phyloP scores from a whole-genome alignment of 2,329 filamentous ascomycete genomes.

The Microthyrium microscopicum region DNA sequence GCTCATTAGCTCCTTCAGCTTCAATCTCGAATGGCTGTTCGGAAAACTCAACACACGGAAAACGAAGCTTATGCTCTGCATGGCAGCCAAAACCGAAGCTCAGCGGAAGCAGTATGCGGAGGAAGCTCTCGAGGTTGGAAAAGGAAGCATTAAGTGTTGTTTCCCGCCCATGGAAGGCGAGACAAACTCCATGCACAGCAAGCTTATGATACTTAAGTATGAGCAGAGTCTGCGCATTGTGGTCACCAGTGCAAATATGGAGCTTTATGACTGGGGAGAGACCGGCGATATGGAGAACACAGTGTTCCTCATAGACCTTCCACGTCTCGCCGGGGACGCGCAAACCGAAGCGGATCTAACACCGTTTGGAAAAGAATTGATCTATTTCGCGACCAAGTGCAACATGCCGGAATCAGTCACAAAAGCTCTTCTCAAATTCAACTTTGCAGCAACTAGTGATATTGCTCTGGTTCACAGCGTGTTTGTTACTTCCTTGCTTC shows the following conservation, averaged over 20 bases:
- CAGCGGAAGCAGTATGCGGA: slow-evolving; percentile 19
- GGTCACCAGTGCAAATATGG: slow-evolving; percentile 74
- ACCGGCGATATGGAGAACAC: slow-evolving; percentile 72
- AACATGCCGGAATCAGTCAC: slow-evolving; percentile 48
- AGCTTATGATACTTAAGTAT: slow-evolving; percentile 80
- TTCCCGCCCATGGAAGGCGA: slow-evolving; percentile 67
- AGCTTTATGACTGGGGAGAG: slow-evolving; percentile 81
- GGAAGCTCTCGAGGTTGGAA: slow-evolving; percentile 17
- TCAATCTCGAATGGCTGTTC: slow-evolving; percentile 61
- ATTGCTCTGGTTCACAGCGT: slow-evolving; percentile 77
- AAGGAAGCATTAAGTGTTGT: slow-evolving; percentile 44
- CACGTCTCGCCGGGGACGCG: slow-evolving; percentile 29
- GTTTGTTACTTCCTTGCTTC: too few relatives aligned
- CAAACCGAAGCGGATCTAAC: slow-evolving; percentile 22
- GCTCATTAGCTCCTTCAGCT: slow-evolving; percentile 73
- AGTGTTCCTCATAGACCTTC: slow-evolving; percentile 85
- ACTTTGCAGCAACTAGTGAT: slow-evolving; percentile 56
- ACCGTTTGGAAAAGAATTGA: slow-evolving; percentile 52
- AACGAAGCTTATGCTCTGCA: slow-evolving; percentile 37
- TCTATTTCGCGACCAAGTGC: slow-evolving; percentile 52
- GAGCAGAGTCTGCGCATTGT: slow-evolving; percentile 57
- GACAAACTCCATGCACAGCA: slow-evolving; percentile 75
- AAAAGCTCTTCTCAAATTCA: slow-evolving; percentile 56
- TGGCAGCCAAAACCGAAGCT: slow-evolving; percentile 38
- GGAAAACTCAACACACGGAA: slow-evolving; percentile 47